Evolutionary conservation across 257 asterid species (phyloP).

Genomic region (Solanum paucissectum): DNA sequence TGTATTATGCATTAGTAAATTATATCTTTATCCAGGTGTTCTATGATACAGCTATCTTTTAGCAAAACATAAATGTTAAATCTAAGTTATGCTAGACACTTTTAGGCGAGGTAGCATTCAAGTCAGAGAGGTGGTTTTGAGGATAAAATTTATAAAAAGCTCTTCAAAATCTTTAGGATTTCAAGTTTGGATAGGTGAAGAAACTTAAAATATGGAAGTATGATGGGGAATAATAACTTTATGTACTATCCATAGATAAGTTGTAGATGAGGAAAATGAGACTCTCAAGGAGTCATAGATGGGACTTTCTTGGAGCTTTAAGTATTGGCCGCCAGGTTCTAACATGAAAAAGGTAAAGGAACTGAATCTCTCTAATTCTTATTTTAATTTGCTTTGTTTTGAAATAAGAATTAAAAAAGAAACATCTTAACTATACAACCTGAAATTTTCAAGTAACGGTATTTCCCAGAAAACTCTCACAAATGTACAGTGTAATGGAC

Average conservation of each 20-base stretch:
- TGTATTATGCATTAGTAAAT: not conserved
- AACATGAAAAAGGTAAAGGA: not conserved
- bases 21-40: not conserved
- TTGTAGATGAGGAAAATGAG: not conserved
- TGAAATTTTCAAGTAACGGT: not conserved
- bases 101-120: not conserved
- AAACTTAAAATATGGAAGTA: not conserved
- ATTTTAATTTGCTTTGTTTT: not conserved
- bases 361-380: not conserved
- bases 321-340: not conserved
- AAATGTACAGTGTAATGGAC: not conserved
- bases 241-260: not conserved
- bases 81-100: not conserved
- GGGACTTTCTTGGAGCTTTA: not conserved
- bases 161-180: not conserved
- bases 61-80: not conserved
- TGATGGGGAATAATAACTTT: not conserved
- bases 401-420: not conserved
- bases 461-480: not conserved
- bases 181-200: not conserved
- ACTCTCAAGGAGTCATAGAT: not conserved
- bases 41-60: not conserved
- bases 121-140: not conserved
- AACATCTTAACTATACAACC: not conserved
- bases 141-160: not conserved